These are phyloP conservation scores for Lepidium africanum DNA, from an alignment of 345 rosid genomes.

Conservation along the genomic window DNA sequence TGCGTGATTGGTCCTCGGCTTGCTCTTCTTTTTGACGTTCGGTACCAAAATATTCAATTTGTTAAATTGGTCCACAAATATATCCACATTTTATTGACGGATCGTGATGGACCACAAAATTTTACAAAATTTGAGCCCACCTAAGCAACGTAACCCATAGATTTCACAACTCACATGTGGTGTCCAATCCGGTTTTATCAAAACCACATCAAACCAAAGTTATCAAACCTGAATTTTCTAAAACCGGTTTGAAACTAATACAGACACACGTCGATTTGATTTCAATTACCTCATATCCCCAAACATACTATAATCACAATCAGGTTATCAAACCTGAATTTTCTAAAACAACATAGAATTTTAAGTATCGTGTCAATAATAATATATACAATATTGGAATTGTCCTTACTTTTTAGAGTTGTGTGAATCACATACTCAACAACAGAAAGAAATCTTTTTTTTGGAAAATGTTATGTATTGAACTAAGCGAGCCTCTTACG, in stretches of 20 bases:
- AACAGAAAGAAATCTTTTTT: not conserved
- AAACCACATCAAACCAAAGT: not conserved
- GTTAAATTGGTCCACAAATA: too few species aligned
- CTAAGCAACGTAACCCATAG: too few species aligned
- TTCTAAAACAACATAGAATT: too few species aligned
- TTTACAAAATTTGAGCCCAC: too few species aligned
- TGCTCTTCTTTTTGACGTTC: not conserved
- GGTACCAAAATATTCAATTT: too few species aligned
- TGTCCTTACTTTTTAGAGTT: too few species aligned
- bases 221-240: too few species aligned
- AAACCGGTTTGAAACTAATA: not conserved
- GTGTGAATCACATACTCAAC: not conserved
- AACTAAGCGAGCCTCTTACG: not conserved
- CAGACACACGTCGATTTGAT: not conserved
- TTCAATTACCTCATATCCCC: not conserved
- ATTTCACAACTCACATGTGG: too few species aligned
- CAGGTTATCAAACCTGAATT: not conserved
- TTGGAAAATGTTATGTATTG: not conserved
- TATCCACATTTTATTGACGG: too few species aligned
- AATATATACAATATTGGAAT: too few species aligned
- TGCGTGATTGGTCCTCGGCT: not conserved
- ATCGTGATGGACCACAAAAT: too few species aligned
- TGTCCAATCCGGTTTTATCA: not conserved
- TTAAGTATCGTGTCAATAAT: too few species aligned
- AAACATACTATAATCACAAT: not conserved